Evolutionary conservation across 768 basidiomycete genomes (phyloP).

Genomic region (Chalciporus piperatus): DNA sequence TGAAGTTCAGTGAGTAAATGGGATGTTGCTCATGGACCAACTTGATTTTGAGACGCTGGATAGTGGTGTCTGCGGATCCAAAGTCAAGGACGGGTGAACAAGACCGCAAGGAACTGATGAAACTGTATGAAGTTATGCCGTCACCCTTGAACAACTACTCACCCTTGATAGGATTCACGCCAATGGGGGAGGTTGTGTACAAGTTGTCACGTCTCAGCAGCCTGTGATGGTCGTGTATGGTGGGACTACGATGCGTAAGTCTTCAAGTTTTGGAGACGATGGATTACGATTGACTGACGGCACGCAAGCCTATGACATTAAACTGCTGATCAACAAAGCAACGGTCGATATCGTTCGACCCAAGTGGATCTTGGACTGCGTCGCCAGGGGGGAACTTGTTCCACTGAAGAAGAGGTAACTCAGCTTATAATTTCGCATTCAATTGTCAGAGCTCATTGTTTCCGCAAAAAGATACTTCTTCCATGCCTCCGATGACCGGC

Average conservation of each 20-base stretch:
- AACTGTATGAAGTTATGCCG: constrained; percentile 44
- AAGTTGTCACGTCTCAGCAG: constrained; percentile 56
- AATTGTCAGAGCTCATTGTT: neutral
- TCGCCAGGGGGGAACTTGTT: constrained; percentile 51
- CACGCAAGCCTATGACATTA: constrained; percentile 63
- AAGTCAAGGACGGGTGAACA: constrained; percentile 63
- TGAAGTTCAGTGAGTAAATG: constrained; percentile 70
- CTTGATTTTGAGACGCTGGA: neutral
- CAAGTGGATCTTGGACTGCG: constrained; percentile 77
- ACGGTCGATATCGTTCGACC: constrained; percentile 74
- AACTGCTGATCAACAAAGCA: constrained; percentile 66
- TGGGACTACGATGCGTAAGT: constrained; percentile 66
- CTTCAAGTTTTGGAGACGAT: neutral
- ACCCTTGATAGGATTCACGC: constrained; percentile 54
- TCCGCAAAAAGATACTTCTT: constrained; percentile 65
- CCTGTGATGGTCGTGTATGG: constrained; percentile 63
- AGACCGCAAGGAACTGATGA: constrained; percentile 68
- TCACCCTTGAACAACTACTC: neutral
- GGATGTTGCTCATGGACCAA: neutral
- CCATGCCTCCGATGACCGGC: constrained; percentile 57
- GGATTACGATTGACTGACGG: neutral
- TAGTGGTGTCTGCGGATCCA: constrained; percentile 76
- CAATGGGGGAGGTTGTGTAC: constrained; percentile 64
- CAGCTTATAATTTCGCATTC: neutral
- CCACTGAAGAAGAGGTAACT: constrained; percentile 68